A percentile compares a stretch with the other conserved stretches of the same genome.
Evolutionary conservation across 257 asterid species (phyloP).

Genomic region (Salvia hispanica): DNA sequence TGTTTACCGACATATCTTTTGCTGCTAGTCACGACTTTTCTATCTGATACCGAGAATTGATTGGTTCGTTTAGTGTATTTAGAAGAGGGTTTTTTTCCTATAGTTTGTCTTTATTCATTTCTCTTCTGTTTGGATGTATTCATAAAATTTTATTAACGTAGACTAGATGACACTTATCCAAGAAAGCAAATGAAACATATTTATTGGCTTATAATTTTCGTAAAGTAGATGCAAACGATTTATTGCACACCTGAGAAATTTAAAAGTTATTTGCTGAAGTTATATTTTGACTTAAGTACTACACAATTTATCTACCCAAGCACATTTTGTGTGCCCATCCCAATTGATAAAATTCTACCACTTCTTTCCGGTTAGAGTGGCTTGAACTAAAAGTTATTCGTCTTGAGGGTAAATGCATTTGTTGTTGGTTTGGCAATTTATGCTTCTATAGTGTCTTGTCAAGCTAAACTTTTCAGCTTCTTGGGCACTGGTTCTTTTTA

Average conservation of each 20-base stretch:
- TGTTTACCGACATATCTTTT: conserved; percentile 2
- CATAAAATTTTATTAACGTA: conserved; percentile 4
- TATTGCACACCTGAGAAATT: background rate
- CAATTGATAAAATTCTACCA: background rate
- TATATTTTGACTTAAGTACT: background rate
- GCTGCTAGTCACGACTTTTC: background rate
- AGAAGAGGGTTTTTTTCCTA: conserved; percentile 6
- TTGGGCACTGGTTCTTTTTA: background rate
- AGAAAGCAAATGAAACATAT: background rate
- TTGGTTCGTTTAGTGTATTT: conserved; percentile 4
- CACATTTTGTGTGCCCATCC: background rate
- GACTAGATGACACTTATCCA: background rate
- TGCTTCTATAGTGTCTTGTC: background rate
- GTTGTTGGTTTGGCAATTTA: conserved; percentile 15
- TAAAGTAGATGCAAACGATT: conserved; percentile 6
- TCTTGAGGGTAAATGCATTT: background rate
- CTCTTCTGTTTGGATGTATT: conserved; percentile 16
- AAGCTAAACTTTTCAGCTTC: background rate
- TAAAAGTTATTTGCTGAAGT: background rate
- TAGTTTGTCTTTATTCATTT: background rate
- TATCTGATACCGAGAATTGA: conserved; percentile 3
- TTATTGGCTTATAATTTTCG: background rate
- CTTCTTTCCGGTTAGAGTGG: background rate
- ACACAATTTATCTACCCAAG: background rate
- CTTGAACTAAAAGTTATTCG: background rate